These are phyloP conservation scores for Verruconis gallopava DNA, from an alignment of 2,329 filamentous ascomycete species.

Conservation along the genomic window DNA sequence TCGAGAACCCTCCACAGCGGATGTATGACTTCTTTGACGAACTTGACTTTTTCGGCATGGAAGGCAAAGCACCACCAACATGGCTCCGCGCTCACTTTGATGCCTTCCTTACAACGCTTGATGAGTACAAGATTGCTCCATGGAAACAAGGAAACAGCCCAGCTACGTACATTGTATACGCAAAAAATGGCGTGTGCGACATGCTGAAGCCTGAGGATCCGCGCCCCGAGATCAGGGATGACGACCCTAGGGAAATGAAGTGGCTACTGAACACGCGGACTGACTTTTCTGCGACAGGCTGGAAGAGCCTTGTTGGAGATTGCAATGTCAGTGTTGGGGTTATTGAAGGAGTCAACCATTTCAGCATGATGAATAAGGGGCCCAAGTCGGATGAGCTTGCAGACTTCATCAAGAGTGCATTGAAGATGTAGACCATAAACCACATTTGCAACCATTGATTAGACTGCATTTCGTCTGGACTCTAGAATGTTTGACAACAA, in stretches of 20 bases:
- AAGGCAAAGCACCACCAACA: constrained; percentile 22
- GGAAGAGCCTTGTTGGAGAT: constrained; percentile 31
- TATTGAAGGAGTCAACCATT: constrained; percentile 24
- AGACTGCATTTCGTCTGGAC: too few species aligned
- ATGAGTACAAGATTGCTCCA: constrained; percentile 27
- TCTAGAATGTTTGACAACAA: too few species aligned
- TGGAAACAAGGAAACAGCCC: constrained; percentile 22
- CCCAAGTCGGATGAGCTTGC: neutral
- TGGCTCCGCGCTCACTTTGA: constrained; percentile 41
- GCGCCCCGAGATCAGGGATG: constrained; percentile 25
- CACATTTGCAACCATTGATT: too few species aligned
- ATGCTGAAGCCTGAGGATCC: constrained; percentile 18
- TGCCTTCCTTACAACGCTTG: constrained; percentile 35
- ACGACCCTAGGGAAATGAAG: constrained; percentile 35
- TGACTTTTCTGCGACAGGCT: constrained; percentile 35
- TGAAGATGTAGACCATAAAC: neutral
- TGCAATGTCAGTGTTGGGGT: constrained; percentile 22
- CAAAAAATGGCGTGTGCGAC: constrained; percentile 33
- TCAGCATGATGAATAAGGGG: constrained; percentile 24
- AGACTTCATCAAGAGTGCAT: neutral
- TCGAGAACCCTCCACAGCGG: constrained; percentile 51
- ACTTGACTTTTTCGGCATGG: constrained; percentile 32
- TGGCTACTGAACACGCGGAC: constrained; percentile 36
- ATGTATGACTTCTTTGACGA: constrained; percentile 38
- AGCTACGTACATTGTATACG: constrained; percentile 34